Evolutionary conservation across 2,329 filamentous ascomycete genomes (phyloP), one percentile per base, ranked within the genome.

Genomic region (Lomentospora prolificans): DNA sequence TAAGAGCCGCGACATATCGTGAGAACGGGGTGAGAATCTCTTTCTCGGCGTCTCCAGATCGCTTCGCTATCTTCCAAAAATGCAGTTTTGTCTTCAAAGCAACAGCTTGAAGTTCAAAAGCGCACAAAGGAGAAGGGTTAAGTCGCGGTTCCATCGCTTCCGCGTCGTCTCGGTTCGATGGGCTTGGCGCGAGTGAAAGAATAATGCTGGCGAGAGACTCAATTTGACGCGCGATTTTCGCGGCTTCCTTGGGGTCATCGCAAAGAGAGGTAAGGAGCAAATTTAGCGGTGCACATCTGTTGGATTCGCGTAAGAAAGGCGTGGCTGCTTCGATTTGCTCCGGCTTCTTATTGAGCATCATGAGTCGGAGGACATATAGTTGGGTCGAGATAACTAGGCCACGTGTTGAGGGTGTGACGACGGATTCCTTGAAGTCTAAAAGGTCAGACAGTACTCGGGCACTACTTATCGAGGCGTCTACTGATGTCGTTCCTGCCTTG

Each of bases 21-120:
- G 78, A 75, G 51, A 89, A 78, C 0, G 86, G 85, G 1, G 80
- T 73, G n/a, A 85, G 63, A 5, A 90, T 67, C 12, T 90, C 86
- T 57, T 82, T 83, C 33, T 83, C 78, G 3, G 78, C 65, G 57
- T 86, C 77, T 1, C 78, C 79, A 57, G 77, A 66, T 61, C 88
- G 84, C 1, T 76, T 74, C 5, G 78, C 78, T 57, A 89, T 63
- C 44, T 69, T 72, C 86, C 86, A 90, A 78, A 82, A 88, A 44
- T 73, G 70, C n/a, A 84, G 67, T 28, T 85, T 78, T 6, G 78
- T 72, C 24, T 76, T 74, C 39, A 91, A 75, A 8, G 82, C 86
- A 1, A 87, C 66, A 1, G 75, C 70, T 61, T 90, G 87, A 1
- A 90, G 66, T 58, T 80, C 76, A 52, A 90, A 77, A 1, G 80